Base-by-base conservation (phyloP, 2,329 filamentous ascomycete genomes). In the Paraphoma chrysanthemicola region DNA sequence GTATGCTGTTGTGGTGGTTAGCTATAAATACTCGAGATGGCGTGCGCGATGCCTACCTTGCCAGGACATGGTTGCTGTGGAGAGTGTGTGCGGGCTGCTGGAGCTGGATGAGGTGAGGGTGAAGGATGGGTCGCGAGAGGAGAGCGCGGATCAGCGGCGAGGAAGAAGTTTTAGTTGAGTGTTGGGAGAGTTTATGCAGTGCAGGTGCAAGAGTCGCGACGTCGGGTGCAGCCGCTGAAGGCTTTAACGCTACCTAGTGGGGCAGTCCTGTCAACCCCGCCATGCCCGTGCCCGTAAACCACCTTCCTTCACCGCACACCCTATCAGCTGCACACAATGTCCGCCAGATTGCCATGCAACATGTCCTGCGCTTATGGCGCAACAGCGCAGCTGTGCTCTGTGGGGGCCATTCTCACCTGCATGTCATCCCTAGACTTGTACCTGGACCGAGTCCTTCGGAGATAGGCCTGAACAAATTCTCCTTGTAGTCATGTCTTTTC, bases 41-140 rank as follows among this genome's bases (percentile, higher is more conserved):
- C 49, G 57, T 54, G 60, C 51, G 53, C 43, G 55, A 56, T 64
- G 59, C 72, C 64, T 58, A 78, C 76, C 75, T 78, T 78, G 76
- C 76, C 76, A 78, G 73, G 76, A 78, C 76, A 78, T 78, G 69
- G 66, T 77, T 62, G 54, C 54, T 52, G 33, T 36, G 33, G 33
- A 36, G 64, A 66, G 64, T 59, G 53, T 65, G 62, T 67, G 69
- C 53, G 63, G 60, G 62, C 54, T 62, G 53, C 50, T 42, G 58
- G 62, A 68, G 69, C 59, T 58, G 57, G 57, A 56, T 54, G 55
- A 43, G 60, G 52, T 56, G 51, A 53, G 31, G 45, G 54, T 52
- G 57, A 53, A 49, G 59, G 51, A 50, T 29, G 48, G 41, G 51
- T 56, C 43, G 58, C 58, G 53, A 51, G 48, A 49, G 53, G 47